Conservation (phyloP, 176 grass and related monocot genomes). For the Eleusine coracana region DNA sequence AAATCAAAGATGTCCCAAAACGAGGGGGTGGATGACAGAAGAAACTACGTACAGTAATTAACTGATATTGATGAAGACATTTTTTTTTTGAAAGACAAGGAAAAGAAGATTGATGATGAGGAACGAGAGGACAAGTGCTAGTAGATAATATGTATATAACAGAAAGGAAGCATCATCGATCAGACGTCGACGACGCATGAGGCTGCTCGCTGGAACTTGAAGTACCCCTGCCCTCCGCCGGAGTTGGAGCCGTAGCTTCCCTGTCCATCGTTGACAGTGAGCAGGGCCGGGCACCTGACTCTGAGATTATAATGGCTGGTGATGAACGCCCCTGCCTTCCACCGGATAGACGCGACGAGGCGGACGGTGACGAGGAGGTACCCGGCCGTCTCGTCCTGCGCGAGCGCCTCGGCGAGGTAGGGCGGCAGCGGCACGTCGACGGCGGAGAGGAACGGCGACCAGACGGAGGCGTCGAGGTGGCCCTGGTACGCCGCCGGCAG, state of each 20-base stretch:
- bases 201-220: slow-evolving; percentile 50
- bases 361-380: slow-evolving; percentile 65
- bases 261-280: slow-evolving; percentile 49
- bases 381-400: slow-evolving; percentile 61
- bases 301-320: slow-evolving; percentile 57
- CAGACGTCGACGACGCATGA: slow-evolving; percentile 68
- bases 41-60: too few relatives aligned
- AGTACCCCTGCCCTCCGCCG: slow-evolving; percentile 49
- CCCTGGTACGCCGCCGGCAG: slow-evolving; percentile 69
- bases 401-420: slow-evolving; percentile 41
- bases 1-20: too few relatives aligned
- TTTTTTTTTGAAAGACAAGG: too few relatives aligned
- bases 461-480: slow-evolving; percentile 52
- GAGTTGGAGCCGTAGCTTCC: slow-evolving; percentile 43
- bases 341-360: slow-evolving; percentile 58
- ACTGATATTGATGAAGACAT: too few relatives aligned
- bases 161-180: neutral
- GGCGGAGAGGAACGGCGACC: slow-evolving; percentile 72
- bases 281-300: slow-evolving; percentile 70
- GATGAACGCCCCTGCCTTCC: slow-evolving; percentile 63
- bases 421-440: slow-evolving; percentile 51
- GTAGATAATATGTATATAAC: too few relatives aligned
- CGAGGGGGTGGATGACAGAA: too few relatives aligned
- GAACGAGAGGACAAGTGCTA: too few relatives aligned
- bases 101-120: too few relatives aligned